Evolutionary conservation across 1,284 basidiomycete genomes (phyloP).

Genomic region (Ustilago curta): DNA sequence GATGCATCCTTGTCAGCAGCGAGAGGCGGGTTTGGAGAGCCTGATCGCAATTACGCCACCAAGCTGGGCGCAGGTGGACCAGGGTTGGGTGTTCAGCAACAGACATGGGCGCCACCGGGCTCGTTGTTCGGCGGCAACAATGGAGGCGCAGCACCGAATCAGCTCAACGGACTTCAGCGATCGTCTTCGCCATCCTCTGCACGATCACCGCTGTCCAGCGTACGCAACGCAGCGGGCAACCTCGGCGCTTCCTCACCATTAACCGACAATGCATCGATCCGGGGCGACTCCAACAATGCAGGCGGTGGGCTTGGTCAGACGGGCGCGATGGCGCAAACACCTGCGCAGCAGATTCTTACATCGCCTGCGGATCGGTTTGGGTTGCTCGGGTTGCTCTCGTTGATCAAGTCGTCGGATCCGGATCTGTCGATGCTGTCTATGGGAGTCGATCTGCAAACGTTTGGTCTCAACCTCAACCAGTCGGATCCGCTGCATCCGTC

Average conservation of each 20-base stretch:
- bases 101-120: slow-evolving; percentile 50
- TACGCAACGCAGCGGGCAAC: slow-evolving; percentile 39
- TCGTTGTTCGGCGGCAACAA: slow-evolving; percentile 36
- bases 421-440: slow-evolving; percentile 87
- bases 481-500: slow-evolving; percentile 88
- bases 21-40: slow-evolving; percentile 61
- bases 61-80: slow-evolving; percentile 52
- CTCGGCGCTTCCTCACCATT: slow-evolving; percentile 43
- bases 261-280: slow-evolving; percentile 40
- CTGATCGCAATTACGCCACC: slow-evolving; percentile 59
- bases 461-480: slow-evolving; percentile 89
- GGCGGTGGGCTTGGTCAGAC: slow-evolving; percentile 21
- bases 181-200: slow-evolving; percentile 47
- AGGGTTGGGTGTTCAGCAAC: slow-evolving; percentile 45
- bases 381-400: slow-evolving; percentile 84
- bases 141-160: slow-evolving; percentile 32
- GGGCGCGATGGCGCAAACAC: slow-evolving; percentile 71
- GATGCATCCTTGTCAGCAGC: slow-evolving; percentile 57
- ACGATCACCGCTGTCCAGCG: slow-evolving; percentile 42
- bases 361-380: slow-evolving; percentile 97
- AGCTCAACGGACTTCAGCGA: slow-evolving; percentile 48
- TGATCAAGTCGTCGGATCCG: slow-evolving; percentile 90
- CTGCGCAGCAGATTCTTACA: slow-evolving; percentile 92
- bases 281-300: slow-evolving; percentile 19
- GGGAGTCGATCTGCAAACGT: slow-evolving; percentile 90